Evolutionary conservation across 495 filamentous ascomycete species (phyloP), one percentile per base, ranked within the genome.

Genomic region (Paragyromitra xinjiangensis): DNA sequence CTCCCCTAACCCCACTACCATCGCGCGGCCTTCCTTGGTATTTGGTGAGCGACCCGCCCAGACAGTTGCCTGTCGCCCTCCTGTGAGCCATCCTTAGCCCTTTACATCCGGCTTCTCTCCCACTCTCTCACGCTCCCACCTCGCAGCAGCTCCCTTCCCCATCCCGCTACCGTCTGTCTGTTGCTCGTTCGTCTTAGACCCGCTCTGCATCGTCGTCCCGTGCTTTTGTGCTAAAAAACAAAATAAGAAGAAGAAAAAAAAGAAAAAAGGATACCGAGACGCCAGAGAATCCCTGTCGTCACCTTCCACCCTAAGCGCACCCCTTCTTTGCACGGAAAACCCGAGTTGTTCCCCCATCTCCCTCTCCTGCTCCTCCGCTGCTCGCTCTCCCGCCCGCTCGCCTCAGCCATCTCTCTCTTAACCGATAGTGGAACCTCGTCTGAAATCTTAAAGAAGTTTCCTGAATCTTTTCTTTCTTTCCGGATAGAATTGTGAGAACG

Each of bases 271-370:
- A 61, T 78, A 70, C 66, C 75, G 59, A 78, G 77, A 78, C 77
- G 48, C 77, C 51, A 71, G 62, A 63, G 50, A 40, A 79, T 79
- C 77, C 77, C 56, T 78, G 77, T 64, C 77, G 55, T 73, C 59
- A 59, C 65, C 37, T 78, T 79, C 75, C 65, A 78, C 74, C 75
- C 58, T 70, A 78, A 65, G 77, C 77, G 77, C 77, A 77, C 65
- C 77, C 77, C 77, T 79, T 79, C 75, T 78, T 61, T 75, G 34
- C 48, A 78, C 74, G 77, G 74, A 78, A 69, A 78, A 79, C 73
- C 77, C 66, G 74, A 79, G 75, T 79, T 73, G 59, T 72, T 68
- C 63, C 56, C 53, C 24, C 58, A 51, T 64, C 75, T 51, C 55
- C 53, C 69, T 75, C 69, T 66, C 53, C 69, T 79, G 58, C 56